Conservation (phyloP, 2,329 filamentous ascomycete species). For the Dactylellina haptotyla region DNA sequence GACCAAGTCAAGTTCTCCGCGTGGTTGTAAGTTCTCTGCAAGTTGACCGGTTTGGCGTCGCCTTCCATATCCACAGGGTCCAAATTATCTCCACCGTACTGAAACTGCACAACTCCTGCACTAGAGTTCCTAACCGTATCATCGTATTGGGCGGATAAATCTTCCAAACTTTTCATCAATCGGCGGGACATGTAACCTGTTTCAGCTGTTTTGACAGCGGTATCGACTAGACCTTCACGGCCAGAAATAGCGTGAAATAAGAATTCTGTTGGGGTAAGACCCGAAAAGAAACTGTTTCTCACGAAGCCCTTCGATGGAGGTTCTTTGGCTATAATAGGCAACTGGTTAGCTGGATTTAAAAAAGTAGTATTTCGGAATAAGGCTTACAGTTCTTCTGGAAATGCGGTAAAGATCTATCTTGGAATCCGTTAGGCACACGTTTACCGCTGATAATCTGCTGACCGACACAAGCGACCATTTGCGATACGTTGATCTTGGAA, state of each 20-base stretch:
- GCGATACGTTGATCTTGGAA: constrained; percentile 96
- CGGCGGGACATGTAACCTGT: constrained; percentile 99
- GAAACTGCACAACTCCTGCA: constrained; percentile 91
- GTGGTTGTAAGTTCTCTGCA: constrained; percentile 89
- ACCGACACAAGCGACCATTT: constrained; percentile 97
- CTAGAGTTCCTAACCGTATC: constrained; percentile 92
- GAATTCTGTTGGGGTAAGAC: constrained; percentile 89
- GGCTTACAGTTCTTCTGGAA: constrained; percentile 79
- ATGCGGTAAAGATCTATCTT: constrained; percentile 92
- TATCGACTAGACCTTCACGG: constrained; percentile 98
- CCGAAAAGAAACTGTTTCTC: constrained; percentile 95
- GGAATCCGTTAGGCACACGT: constrained; percentile 94
- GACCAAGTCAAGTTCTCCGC: constrained; percentile 78
- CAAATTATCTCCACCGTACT: constrained; percentile 93
- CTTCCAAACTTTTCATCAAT: constrained; percentile 96
- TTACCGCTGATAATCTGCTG: constrained; percentile 96
- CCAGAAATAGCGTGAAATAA: constrained; percentile 98
- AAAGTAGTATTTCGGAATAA: neutral
- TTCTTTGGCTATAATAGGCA: constrained; percentile 70
- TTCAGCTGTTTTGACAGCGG: constrained; percentile 97
- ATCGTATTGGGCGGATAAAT: constrained; percentile 92
- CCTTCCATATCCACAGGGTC: constrained; percentile 99
- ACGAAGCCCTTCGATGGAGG: constrained; percentile 98
- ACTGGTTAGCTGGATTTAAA: neutral
- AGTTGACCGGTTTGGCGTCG: constrained; percentile 88